Evolutionary conservation across 2,329 filamentous ascomycete genomes (phyloP).

Genomic region (Ceratocystis lukuohia): DNA sequence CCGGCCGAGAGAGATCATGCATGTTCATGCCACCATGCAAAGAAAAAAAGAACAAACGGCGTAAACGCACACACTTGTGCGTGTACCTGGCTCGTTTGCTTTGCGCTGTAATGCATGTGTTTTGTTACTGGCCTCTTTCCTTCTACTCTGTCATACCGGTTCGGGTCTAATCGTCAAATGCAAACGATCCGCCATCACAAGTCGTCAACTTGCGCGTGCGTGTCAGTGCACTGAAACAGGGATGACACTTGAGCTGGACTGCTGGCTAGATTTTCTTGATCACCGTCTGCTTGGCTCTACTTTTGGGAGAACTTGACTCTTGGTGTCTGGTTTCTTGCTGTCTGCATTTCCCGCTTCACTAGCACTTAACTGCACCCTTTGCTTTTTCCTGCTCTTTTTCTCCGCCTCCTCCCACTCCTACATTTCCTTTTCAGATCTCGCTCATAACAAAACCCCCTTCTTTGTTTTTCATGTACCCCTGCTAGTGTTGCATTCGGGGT

Average conservation of each 20-base stretch:
- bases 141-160: background rate
- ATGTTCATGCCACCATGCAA: background rate
- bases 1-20: background rate
- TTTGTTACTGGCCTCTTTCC: background rate
- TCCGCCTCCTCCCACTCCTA: background rate
- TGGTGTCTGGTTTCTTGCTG: background rate
- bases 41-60: background rate
- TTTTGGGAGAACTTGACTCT: background rate
- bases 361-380: background rate
- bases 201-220: background rate
- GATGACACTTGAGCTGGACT: background rate
- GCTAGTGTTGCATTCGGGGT: constrained; percentile 1
- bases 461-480: background rate
- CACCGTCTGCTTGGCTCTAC: background rate
- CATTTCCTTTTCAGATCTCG: background rate
- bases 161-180: background rate
- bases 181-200: background rate
- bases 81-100: background rate
- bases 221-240: constrained; percentile 2
- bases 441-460: background rate
- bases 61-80: background rate
- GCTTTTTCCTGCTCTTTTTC: background rate
- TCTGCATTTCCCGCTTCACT: background rate
- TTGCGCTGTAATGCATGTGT: background rate
- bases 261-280: background rate